These are phyloP conservation scores for Candida qinlingensis DNA, from an alignment of 805 yeast genomes.

Conservation along the genomic window DNA sequence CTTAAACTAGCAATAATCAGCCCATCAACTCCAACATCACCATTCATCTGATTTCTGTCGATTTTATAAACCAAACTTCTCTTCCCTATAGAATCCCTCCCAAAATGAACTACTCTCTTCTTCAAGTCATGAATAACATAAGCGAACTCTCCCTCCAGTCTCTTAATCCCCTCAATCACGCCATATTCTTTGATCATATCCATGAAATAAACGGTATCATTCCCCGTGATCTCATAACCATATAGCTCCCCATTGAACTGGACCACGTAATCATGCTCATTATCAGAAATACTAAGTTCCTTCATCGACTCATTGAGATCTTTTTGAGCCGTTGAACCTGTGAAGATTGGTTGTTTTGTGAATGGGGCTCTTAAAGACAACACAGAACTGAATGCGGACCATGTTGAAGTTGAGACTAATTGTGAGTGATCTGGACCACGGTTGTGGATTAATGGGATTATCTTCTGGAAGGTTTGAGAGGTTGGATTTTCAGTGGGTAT, in stretches of 20 bases:
- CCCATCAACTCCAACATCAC: slow-evolving; percentile 20
- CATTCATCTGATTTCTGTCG: slow-evolving; percentile 9
- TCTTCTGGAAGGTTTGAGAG: background rate
- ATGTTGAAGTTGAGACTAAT: slow-evolving; percentile 14
- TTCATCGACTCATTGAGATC: background rate
- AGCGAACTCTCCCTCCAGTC: slow-evolving; percentile 81
- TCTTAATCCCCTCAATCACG: slow-evolving; percentile 37
- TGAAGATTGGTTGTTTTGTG: slow-evolving; percentile 60
- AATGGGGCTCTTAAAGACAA: slow-evolving; percentile 77
- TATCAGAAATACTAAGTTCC: background rate
- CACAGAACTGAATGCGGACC: slow-evolving; percentile 46
- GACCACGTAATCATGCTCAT: slow-evolving; percentile 35
- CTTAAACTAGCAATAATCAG: slow-evolving; percentile 45
- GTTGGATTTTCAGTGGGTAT: no score
- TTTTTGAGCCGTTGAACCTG: no score
- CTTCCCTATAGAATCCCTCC: slow-evolving; percentile 79
- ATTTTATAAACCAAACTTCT: slow-evolving; percentile 57
- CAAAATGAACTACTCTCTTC: slow-evolving; percentile 53
- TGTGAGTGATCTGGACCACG: slow-evolving; percentile 60
- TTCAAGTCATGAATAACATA: slow-evolving; percentile 42
- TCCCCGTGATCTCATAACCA: slow-evolving; percentile 46
- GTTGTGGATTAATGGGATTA: slow-evolving; percentile 23
- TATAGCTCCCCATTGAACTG: slow-evolving; percentile 94
- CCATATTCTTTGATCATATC: slow-evolving; percentile 9
- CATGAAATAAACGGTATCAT: slow-evolving; percentile 53